phyloP scores from a whole-genome alignment of 345 rosid species.

The Hibiscus tridactylites region DNA sequence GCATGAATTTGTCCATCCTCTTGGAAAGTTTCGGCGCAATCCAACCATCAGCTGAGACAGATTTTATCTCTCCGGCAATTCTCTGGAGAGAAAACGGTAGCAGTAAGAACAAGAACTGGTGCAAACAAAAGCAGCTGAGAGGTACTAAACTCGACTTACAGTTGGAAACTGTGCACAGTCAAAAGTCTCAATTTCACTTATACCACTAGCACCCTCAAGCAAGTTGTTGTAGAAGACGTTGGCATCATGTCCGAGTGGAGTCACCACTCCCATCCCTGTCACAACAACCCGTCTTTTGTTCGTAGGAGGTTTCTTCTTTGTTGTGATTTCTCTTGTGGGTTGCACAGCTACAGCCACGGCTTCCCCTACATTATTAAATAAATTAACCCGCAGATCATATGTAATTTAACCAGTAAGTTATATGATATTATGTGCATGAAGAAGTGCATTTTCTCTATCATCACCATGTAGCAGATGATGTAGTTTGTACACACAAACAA shows the following conservation, averaged over 20 bases:
- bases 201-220: conserved; percentile 83
- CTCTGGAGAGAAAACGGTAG: conserved; percentile 32
- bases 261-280: conserved; percentile 88
- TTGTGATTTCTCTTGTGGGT: conserved; percentile 42
- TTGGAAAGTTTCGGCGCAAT: conserved; percentile 76
- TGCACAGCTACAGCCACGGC: conserved; percentile 60
- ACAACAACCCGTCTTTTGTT: conserved; percentile 85
- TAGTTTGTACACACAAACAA: background rate
- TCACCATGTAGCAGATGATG: background rate
- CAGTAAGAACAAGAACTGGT: conserved; percentile 4
- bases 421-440: background rate
- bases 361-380: conserved; percentile 31
- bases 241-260: conserved; percentile 82
- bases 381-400: background rate
- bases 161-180: conserved; percentile 79
- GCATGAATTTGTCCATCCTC: conserved; percentile 97
- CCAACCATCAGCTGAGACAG: conserved; percentile 80
- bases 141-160: conserved; percentile 30
- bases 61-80: conserved; percentile 92
- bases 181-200: conserved; percentile 75
- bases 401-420: background rate
- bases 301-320: conserved; percentile 47
- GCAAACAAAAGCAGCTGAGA: conserved; percentile 13
- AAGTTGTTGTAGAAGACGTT: conserved; percentile 72
- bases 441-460: background rate